Evolutionary conservation across 2,329 filamentous ascomycete genomes (phyloP), one percentile per base, ranked within the genome.

Genomic region (Hypoxylon sp.): DNA sequence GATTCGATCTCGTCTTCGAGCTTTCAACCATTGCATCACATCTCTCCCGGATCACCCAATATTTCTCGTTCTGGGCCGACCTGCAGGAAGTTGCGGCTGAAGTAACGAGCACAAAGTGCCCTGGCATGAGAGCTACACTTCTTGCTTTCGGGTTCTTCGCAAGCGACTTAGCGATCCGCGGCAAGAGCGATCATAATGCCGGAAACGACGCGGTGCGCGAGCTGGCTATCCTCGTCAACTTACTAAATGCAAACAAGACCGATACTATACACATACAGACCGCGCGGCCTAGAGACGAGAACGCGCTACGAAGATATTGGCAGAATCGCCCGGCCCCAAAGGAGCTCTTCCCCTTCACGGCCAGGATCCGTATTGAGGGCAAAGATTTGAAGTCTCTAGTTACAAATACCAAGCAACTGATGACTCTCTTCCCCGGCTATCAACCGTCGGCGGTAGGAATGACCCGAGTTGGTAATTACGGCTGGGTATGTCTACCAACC

Each of bases 61-160:
- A 56, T 37, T 60, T 64, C 11, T 60, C 50, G 6, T 65, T 53
- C 39, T 64, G 53, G 59, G 64, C 64, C 28, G 59, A 64, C 41
- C 43, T 66, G 15, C 56, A 63, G 57, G 63, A 63, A 0, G 43
- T 66, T n/a, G 26, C 43, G 1, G 50, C 51, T 22, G 56, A 59
- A 47, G n/a, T 59, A 47, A 32, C 20, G 3, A 50, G 15, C 22
- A 17, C 24, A 37, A 44, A 20, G 47, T n/a, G 19, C 34, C 51
- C 26, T 5, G 47, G 63, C 55, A n/a, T 59, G 46, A 55, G 51
- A 39, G 41, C 47, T 15, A 59, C 59, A 20, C 59, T 65, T 56
- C 55, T 56, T 6, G 55, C 59, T 41, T 11, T 65, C 3, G 63
- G 63, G 20, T 66, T 50, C 47, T 32, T 37, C 7, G 19, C 47